Base-by-base conservation (phyloP, 768 basidiomycete species). In the Podaxis sp. region DNA sequence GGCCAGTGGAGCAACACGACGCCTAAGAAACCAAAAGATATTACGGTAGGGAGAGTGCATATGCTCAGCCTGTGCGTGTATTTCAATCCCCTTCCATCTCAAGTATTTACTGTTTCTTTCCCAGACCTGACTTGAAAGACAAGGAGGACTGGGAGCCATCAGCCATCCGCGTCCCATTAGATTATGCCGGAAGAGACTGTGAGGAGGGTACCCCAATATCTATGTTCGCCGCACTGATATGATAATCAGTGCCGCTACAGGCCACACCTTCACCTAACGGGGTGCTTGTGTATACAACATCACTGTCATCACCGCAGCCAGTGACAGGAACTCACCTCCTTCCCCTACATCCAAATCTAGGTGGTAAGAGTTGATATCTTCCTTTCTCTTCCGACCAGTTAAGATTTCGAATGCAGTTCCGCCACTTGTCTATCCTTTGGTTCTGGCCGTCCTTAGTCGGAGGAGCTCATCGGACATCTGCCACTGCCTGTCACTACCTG, bases 261-360 rank as follows among this genome's bases (percentile, higher is more conserved):
- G 79, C 81, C 14, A 71, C 72, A 0, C 57, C 79, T 2, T 92
- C 91, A 4, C 89, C 82, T 35, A 90, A 88, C 65, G 72, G 77
- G 53, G 71, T 75, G 10, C 74, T 90, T 42, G 62, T 90, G 7
- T 87, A 83, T 65, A 78, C 81, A 6, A 63, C 81, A 3, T 79
- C 87, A 4, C 77, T 80, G 1, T 75, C 82, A 37, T 63, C 75
- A 28, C 75, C 72, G 63, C 66, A 74, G 11, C 62, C 71, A 11
- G 75, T 74, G 64, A 76, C 73, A 23, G 69, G 77, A 23, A 70
- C 85, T 2, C 77, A 85, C 60, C 48, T 69, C 42, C 69, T 84
- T 27, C 86, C 86, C 9, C 73, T 69, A 61, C 69, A 65, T 11
- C 35, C 32, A 21, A 4, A 28, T 9, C 16, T 35, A 35, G 53